phyloP scores from a whole-genome alignment of 2,329 filamentous ascomycete genomes.

The Cryphonectria carpinicola region DNA sequence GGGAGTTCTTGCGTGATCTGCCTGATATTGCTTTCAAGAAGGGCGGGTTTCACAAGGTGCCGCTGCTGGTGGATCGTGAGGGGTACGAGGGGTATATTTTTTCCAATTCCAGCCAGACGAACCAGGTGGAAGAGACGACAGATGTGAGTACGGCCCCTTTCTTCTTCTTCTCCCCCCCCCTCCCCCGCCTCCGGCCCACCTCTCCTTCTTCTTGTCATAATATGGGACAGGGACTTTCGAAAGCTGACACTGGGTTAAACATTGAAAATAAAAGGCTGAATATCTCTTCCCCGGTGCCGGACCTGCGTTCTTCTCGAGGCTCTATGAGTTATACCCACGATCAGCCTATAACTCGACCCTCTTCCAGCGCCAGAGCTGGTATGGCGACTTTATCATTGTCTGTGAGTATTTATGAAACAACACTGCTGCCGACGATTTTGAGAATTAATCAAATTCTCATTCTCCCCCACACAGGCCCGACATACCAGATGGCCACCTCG shows the following conservation, averaged over 20 bases:
- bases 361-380: slow-evolving; percentile 21
- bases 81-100: slow-evolving; percentile 18
- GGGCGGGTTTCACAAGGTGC: slow-evolving; percentile 57
- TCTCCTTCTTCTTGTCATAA: no score
- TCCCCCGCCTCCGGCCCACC: no score
- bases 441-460: no score
- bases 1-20: slow-evolving; percentile 47
- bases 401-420: slow-evolving; percentile 3
- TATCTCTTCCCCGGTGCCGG: slow-evolving; percentile 17
- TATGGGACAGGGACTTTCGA: background rate
- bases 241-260: background rate
- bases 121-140: slow-evolving; percentile 17
- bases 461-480: slow-evolving; percentile 5
- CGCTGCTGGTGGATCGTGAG: slow-evolving; percentile 44
- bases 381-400: slow-evolving; percentile 21
- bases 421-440: background rate
- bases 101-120: slow-evolving; percentile 17
- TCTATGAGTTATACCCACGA: slow-evolving; percentile 19
- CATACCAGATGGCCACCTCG: slow-evolving; percentile 18
- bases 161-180: background rate
- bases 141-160: slow-evolving; percentile 12
- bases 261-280: slow-evolving; percentile 2
- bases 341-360: slow-evolving; percentile 18
- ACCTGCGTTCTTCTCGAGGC: slow-evolving; percentile 21
- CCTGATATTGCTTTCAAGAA: slow-evolving; percentile 46